Conservation (phyloP, 2,329 filamentous ascomycete species). For the Rachicladosporium sp. region DNA sequence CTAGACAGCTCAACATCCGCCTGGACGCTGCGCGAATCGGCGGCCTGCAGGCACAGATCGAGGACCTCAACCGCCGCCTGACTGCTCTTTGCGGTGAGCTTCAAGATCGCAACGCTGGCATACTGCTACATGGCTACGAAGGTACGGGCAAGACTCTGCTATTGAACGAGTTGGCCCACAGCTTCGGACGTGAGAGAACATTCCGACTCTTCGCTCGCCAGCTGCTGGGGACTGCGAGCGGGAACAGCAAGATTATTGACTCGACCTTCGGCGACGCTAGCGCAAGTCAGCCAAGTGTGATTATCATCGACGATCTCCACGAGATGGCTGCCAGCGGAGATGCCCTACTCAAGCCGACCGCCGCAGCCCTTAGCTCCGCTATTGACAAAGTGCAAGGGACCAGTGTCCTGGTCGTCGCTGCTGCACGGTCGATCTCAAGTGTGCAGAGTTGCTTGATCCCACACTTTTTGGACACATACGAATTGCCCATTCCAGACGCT, state of each 20-base stretch:
- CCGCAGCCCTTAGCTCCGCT: constrained; percentile 34
- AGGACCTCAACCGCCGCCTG: too few species aligned
- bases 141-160: constrained; percentile 78
- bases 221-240: constrained; percentile 26
- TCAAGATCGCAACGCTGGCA: too few species aligned
- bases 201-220: constrained; percentile 44
- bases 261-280: constrained; percentile 59
- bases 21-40: constrained; percentile 43
- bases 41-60: constrained; percentile 53
- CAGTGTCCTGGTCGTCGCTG: constrained; percentile 60
- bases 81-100: too few species aligned
- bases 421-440: constrained; percentile 60
- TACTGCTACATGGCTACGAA: constrained; percentile 67
- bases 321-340: constrained; percentile 49
- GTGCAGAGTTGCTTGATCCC: constrained; percentile 58
- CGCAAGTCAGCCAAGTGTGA: constrained; percentile 58
- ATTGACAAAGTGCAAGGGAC: constrained; percentile 43
- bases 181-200: constrained; percentile 58
- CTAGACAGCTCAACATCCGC: not conserved
- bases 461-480: constrained; percentile 54
- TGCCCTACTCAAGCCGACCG: constrained; percentile 25
- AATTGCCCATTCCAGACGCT: constrained; percentile 65
- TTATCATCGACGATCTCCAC: constrained; percentile 70
- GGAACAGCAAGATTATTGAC: constrained; percentile 42
- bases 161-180: constrained; percentile 50